Base-by-base conservation (phyloP, 495 filamentous ascomycete genomes). In the Aspergillus bridgeri region DNA sequence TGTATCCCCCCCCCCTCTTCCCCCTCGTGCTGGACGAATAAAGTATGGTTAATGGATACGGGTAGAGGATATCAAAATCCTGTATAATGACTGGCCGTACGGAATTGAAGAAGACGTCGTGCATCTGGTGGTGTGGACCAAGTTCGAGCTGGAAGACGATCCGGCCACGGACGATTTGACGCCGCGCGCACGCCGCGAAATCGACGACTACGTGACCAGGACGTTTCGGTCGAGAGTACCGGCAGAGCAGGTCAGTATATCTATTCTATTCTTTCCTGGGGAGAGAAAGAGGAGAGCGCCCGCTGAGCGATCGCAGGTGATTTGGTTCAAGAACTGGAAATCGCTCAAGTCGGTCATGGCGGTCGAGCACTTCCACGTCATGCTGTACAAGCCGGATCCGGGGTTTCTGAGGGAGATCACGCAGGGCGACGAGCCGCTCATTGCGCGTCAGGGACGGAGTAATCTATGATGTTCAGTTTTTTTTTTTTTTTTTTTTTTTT, bases 311-410 rank as follows among this genome's bases (percentile, higher is more conserved):
- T n/a, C 48, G 20, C 57, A 89, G 85, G 84, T 91, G 38, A 80
- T 89, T 46, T 96, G 91, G 91, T 96, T 95, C 76, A 91, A 88
- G 78, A 96, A 96, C 65, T 96, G 91, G 91, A 79, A 75, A 51
- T 81, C 80, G 3, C 73, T 96, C 58, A 95, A 96, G 71, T 88
- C 83, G 3, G 82, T 96, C 13, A 83, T 90, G 59, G 83, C 88
- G n/a, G 82, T 96, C n/a, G 91, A 96, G 77, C 91, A 96, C 66
- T 94, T 96, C 71, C 91, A 96, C 70, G 88, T 96, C 65, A 92
- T 96, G 89, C 75, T 96, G 46, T 86, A 83, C 69, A 79, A 89
- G 49, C 86, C 91, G 5, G 85, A 90, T 66, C 75, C 76, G 48
- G 80, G 73, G 33, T 90, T 92, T 58, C 65, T 96, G 29, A 71